Evolutionary conservation across 2,329 filamentous ascomycete species (phyloP).

Genomic region (Botrytis porri): DNA sequence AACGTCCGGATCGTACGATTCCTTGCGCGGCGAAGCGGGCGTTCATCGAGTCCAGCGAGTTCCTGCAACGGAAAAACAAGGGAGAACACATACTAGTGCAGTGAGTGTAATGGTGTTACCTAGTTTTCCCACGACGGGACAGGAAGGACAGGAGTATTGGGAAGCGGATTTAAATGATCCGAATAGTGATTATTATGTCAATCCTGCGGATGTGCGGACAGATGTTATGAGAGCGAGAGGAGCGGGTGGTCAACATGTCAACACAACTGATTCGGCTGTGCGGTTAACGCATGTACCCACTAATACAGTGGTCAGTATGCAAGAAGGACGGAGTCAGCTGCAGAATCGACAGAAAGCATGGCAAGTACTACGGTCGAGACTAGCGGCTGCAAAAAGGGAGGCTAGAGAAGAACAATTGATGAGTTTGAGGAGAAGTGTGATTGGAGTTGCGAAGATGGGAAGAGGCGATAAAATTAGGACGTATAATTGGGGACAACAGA

Average conservation of each 20-base stretch:
- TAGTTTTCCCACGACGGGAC: slow-evolving; percentile 62
- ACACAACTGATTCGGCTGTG: slow-evolving; percentile 95
- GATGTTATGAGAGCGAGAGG: slow-evolving; percentile 92
- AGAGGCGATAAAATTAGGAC: slow-evolving; percentile 87
- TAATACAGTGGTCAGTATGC: slow-evolving; percentile 82
- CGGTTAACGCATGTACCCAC: slow-evolving; percentile 88
- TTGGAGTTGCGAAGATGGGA: slow-evolving; percentile 78
- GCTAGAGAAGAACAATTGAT: slow-evolving; percentile 78
- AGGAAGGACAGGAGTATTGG: slow-evolving; percentile 47
- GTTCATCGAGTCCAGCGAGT: slow-evolving; percentile 95
- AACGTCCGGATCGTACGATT: slow-evolving; percentile 72
- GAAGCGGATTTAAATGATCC: slow-evolving; percentile 73
- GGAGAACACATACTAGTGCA: slow-evolving; percentile 88
- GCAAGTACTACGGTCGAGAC: slow-evolving; percentile 74
- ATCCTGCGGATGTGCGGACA: slow-evolving; percentile 74
- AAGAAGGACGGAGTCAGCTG: slow-evolving; percentile 87
- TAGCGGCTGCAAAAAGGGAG: slow-evolving; percentile 78
- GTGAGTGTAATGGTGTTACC: slow-evolving; percentile 91
- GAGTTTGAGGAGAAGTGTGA: slow-evolving; percentile 70
- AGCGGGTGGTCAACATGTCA: slow-evolving; percentile 95
- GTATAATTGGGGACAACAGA: slow-evolving; percentile 68
- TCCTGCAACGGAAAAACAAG: slow-evolving; percentile 85
- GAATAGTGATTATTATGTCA: slow-evolving; percentile 85
- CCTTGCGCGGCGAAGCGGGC: slow-evolving; percentile 82
- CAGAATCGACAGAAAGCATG: slow-evolving; percentile 87